Base-by-base conservation (phyloP, 169 alveolate genomes). In the Plasmodium knowlesi region DNA sequence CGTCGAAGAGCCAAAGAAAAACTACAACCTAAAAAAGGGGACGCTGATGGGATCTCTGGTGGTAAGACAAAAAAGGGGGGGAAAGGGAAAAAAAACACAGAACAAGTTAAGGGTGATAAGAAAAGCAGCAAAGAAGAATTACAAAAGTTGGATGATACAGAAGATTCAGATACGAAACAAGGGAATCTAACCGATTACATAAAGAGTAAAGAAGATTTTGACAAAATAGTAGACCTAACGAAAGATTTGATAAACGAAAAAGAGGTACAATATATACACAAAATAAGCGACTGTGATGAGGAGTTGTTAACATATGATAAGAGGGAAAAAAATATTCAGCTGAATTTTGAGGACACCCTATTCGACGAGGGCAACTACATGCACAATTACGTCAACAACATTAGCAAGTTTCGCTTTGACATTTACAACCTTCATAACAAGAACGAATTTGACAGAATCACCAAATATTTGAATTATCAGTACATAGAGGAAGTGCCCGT, bases 301-400 rank as follows among this genome's bases (percentile, higher is more conserved):
- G 85, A 74, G 67, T 54, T 85, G 16, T 85, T 85, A 85, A 46
- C 57, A 50, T 85, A 85, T 85, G 93, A 85, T 85, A 85, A 85
- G 41, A 72, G 86, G 74, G 86, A 85, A 85, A 85, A 85, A 74
- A 8, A 85, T 53, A 53, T 85, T 32, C 50, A 74, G 22, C 79
- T 85, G 79, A 85, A 85, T 85, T 50, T 50, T 85, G 93, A 85
- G 74, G 93, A 85, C 79, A 85, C 93, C 9, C 53, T 85, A 50
- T 85, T 85, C 37, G 93, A 85, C 79, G 93, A 85, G 53, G 93
- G 93, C 0, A 85, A 74, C 74, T 85, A 85, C 61, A 85, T 85
- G 93, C 73, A 85, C 30, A 34, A 85, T 28, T 85, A 85, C 79
- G 84, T 85, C 61, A 85, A 85, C 67, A 85, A 85, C 61, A 85